Conservation (phyloP, 805 yeast genomes). For the Saccharomycopsis microspora region DNA sequence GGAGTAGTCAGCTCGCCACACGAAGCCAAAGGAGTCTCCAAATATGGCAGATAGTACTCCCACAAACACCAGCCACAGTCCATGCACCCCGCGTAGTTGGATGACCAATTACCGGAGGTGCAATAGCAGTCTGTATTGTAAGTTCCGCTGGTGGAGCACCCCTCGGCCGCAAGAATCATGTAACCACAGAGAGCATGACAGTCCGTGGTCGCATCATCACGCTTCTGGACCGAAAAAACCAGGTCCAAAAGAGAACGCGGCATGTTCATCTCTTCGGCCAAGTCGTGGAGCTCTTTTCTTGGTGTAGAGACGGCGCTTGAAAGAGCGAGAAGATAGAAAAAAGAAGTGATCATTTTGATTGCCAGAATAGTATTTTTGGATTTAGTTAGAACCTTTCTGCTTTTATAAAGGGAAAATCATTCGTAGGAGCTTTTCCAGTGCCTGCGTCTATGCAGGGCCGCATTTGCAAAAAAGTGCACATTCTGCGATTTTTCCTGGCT, state of each 20-base stretch:
- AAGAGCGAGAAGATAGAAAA: too few species aligned
- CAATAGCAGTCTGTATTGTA: constrained; percentile 21
- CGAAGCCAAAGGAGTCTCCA: constrained; percentile 21
- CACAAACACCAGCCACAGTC: constrained; percentile 30
- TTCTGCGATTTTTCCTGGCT: too few species aligned
- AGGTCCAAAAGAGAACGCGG: constrained; percentile 8
- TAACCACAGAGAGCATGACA: constrained; percentile 27
- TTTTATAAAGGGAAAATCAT: too few species aligned
- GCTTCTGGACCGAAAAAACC: constrained; percentile 6
- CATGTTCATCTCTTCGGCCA: constrained; percentile 1
- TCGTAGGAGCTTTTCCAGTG: too few species aligned
- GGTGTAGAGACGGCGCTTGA: constrained; percentile 8
- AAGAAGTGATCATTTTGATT: too few species aligned
- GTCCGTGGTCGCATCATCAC: constrained; percentile 20
- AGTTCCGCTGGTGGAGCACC: constrained; percentile 21
- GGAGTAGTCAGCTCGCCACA: constrained; percentile 23
- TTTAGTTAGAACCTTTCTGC: too few species aligned
- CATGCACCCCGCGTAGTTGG: constrained; percentile 22
- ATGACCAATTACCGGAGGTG: constrained; percentile 17
- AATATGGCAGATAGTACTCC: constrained; percentile 23
- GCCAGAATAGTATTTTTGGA: too few species aligned
- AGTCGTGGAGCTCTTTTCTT: background rate
- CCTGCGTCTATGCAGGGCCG: too few species aligned
- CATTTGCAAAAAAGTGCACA: too few species aligned
- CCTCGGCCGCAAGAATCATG: constrained; percentile 23